phyloP scores from a whole-genome alignment of 2,329 filamentous ascomycete genomes.

The Penicillium sp. region DNA sequence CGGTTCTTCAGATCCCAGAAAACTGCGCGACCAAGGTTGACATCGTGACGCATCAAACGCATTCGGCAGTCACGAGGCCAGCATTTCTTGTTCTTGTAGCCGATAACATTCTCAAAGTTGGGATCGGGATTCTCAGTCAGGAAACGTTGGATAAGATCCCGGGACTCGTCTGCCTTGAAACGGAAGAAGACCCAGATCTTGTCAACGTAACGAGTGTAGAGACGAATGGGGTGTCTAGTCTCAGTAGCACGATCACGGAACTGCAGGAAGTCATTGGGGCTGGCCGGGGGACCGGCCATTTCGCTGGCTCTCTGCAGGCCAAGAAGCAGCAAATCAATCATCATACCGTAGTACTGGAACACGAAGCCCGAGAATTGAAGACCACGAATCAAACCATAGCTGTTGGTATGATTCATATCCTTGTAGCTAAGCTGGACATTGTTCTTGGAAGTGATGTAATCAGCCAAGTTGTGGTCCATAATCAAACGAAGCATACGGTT shows the following conservation, averaged over 20 bases:
- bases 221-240: conserved; percentile 86
- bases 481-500: conserved; percentile 91
- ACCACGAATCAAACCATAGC: conserved; percentile 96
- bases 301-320: conserved; percentile 96
- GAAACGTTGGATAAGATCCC: conserved; percentile 95
- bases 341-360: conserved; percentile 97
- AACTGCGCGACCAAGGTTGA: conserved; percentile 93
- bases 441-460: conserved; percentile 99
- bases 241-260: conserved; percentile 93
- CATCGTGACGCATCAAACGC: conserved; percentile 97
- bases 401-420: conserved; percentile 99
- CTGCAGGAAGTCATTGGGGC: conserved; percentile 95
- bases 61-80: conserved; percentile 98
- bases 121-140: conserved; percentile 97
- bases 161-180: conserved; percentile 89
- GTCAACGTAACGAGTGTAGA: conserved; percentile 98
- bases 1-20: conserved; percentile 99
- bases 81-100: conserved; percentile 99
- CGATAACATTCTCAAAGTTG: conserved; percentile 99
- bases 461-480: conserved; percentile 99
- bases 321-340: conserved; percentile 87
- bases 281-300: conserved; percentile 90
- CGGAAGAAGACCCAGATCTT: conserved; percentile 98
- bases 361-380: conserved; percentile 98
- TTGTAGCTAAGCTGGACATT: conserved; percentile 99